Conservation (phyloP, 148 eudicot species). For the Euryodendron excelsum region DNA sequence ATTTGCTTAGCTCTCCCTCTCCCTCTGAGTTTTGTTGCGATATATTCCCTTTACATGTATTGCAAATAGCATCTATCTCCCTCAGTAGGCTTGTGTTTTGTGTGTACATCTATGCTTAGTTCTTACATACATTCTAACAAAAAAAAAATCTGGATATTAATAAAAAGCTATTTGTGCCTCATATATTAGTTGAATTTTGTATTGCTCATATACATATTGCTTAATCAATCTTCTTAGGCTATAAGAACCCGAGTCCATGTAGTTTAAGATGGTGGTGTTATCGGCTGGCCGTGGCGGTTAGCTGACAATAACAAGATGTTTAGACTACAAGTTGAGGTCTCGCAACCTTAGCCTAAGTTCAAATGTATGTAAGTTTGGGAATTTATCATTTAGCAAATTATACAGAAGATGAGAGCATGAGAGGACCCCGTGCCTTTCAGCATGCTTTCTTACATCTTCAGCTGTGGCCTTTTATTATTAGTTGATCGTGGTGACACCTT, state of each 20-base stretch:
- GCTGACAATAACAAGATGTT: not conserved
- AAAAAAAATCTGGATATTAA: not conserved
- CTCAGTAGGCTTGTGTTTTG: not conserved
- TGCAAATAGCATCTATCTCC: not conserved
- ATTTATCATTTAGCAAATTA: too few species aligned
- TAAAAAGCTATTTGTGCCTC: not conserved
- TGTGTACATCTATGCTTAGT: not conserved
- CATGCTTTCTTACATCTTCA: not conserved
- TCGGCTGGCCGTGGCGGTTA: not conserved
- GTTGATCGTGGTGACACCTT: not conserved
- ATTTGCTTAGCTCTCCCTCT: not conserved
- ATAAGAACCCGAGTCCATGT: not conserved
- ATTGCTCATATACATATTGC: not conserved
- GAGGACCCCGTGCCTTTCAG: conserved; percentile 3
- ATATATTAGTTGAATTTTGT: not conserved
- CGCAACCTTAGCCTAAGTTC: not conserved
- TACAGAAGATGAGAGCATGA: not conserved
- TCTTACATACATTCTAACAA: not conserved
- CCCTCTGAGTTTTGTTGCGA: not conserved
- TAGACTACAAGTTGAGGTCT: not conserved
- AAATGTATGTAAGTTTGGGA: not conserved
- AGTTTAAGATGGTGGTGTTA: not conserved
- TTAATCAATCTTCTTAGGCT: not conserved
- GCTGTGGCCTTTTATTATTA: conserved; percentile 11
- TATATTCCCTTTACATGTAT: not conserved